Evolutionary conservation across 805 yeast genomes (phyloP).

Genomic region (Yamadazyma akitaensis): DNA sequence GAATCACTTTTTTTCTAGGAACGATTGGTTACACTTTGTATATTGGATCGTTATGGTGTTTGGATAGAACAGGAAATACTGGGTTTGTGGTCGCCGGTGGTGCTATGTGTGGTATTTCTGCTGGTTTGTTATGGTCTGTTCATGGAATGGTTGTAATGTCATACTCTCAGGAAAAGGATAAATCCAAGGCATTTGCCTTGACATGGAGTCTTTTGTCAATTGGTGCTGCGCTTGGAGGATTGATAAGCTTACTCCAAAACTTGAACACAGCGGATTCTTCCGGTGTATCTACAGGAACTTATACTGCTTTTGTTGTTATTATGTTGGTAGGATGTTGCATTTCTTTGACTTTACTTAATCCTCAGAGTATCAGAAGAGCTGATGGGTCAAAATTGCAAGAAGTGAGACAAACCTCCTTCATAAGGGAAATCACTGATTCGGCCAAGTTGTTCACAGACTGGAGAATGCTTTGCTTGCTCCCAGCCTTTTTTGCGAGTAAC

Average conservation of each 20-base stretch:
- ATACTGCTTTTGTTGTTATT: conserved; percentile 13
- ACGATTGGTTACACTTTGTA: conserved; percentile 16
- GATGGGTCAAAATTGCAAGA: conserved; percentile 14
- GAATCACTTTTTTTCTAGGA: conserved; percentile 12
- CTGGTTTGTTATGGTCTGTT: conserved; percentile 15
- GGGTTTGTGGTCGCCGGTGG: conserved; percentile 15
- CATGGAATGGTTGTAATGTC: conserved; percentile 15
- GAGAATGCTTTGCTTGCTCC: conserved; percentile 10
- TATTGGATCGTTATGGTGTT: conserved; percentile 16
- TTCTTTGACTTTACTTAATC: conserved; percentile 10
- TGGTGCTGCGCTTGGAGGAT: conserved; percentile 15
- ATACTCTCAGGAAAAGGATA: conserved; percentile 14
- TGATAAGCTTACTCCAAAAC: conserved; percentile 12
- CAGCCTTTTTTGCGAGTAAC: conserved; percentile 14
- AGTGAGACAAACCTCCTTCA: conserved; percentile 8
- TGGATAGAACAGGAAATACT: conserved; percentile 10
- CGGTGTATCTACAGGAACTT: conserved; percentile 13
- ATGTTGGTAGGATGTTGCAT: conserved; percentile 10
- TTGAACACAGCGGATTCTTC: conserved; percentile 5
- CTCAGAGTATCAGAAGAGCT: conserved; percentile 11
- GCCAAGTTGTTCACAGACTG: conserved; percentile 6
- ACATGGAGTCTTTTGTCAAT: conserved; percentile 14
- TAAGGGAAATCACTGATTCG: conserved; percentile 7
- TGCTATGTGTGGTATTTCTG: conserved; percentile 10
- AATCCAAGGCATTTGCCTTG: conserved; percentile 13